Evolutionary conservation across 768 basidiomycete genomes (phyloP).

Genomic region (Leccinum disarticulatum): DNA sequence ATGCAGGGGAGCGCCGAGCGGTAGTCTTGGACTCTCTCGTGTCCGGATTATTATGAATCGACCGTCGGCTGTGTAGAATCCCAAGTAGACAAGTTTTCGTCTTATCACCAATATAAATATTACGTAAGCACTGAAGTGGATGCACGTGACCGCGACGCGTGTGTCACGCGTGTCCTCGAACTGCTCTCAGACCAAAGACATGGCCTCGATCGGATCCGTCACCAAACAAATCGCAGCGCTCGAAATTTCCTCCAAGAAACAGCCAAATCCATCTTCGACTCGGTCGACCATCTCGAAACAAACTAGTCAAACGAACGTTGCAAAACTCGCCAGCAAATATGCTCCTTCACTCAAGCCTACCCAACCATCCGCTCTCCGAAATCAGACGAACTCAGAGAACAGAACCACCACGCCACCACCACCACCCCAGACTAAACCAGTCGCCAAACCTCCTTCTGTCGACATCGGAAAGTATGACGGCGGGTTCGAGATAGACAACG

Average conservation of each 20-base stretch:
- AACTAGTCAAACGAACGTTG: conserved; percentile 57
- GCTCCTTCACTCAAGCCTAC: conserved; percentile 43
- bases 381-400: conserved; percentile 32
- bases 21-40: too few relatives aligned
- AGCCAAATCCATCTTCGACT: conserved; percentile 31
- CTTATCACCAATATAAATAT: not conserved
- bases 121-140: not conserved
- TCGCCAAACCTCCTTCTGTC: conserved; percentile 33
- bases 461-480: conserved; percentile 95
- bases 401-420: conserved; percentile 24
- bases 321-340: conserved; percentile 74
- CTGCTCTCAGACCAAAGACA: conserved; percentile 12
- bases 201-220: conserved; percentile 52
- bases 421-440: conserved; percentile 16
- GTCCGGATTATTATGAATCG: too few relatives aligned
- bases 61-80: not conserved
- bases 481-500: conserved; percentile 90
- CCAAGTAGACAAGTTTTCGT: too few relatives aligned
- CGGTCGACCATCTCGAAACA: conserved; percentile 48
- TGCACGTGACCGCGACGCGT: conserved; percentile 33
- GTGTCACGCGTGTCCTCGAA: conserved; percentile 8
- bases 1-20: too few relatives aligned
- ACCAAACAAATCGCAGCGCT: conserved; percentile 70
- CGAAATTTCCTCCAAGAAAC: conserved; percentile 58
- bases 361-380: conserved; percentile 44